phyloP scores from a whole-genome alignment of 1,284 basidiomycete genomes.

The Ceratobasidium sp. region DNA sequence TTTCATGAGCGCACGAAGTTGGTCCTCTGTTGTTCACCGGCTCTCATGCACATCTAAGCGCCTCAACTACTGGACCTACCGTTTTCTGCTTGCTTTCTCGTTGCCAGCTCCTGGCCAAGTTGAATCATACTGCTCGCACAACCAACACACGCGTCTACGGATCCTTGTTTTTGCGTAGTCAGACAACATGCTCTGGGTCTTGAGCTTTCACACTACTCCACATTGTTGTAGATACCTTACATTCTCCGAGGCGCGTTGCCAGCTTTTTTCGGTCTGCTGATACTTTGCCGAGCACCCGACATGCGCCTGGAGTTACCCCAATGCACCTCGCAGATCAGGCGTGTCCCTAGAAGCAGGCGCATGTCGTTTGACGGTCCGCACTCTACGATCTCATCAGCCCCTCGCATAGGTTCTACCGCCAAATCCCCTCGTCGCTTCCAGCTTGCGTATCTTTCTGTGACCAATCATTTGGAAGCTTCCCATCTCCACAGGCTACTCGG shows the following conservation, averaged over 20 bases:
- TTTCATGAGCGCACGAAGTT: conserved; percentile 39
- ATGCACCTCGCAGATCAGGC: conserved; percentile 40
- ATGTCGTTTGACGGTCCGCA: conserved; percentile 38
- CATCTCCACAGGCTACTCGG: not conserved
- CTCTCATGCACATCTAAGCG: not conserved
- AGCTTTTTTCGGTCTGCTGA: conserved; percentile 41
- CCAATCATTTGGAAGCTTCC: conserved; percentile 40
- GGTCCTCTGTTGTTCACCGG: conserved; percentile 14
- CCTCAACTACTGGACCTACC: not conserved
- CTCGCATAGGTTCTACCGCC: conserved; percentile 40
- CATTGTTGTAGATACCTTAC: conserved; percentile 1
- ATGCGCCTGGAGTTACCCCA: conserved; percentile 33
- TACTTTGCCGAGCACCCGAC: conserved; percentile 41
- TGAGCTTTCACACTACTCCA: conserved; percentile 34
- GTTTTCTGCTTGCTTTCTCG: conserved; percentile 30
- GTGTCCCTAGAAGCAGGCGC: conserved; percentile 38
- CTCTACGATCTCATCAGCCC: conserved; percentile 39
- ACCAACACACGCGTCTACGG: conserved; percentile 36
- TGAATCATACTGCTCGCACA: conserved; percentile 9
- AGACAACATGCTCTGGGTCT: conserved; percentile 9
- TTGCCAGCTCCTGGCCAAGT: conserved; percentile 2
- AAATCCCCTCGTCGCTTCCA: conserved; percentile 39
- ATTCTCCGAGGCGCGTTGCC: conserved; percentile 29
- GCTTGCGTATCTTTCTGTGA: conserved; percentile 27
- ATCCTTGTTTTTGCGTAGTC: conserved; percentile 32